These are phyloP conservation scores for Neurospora discreta DNA, from an alignment of 495 filamentous ascomycete species.

Conservation along the genomic window DNA sequence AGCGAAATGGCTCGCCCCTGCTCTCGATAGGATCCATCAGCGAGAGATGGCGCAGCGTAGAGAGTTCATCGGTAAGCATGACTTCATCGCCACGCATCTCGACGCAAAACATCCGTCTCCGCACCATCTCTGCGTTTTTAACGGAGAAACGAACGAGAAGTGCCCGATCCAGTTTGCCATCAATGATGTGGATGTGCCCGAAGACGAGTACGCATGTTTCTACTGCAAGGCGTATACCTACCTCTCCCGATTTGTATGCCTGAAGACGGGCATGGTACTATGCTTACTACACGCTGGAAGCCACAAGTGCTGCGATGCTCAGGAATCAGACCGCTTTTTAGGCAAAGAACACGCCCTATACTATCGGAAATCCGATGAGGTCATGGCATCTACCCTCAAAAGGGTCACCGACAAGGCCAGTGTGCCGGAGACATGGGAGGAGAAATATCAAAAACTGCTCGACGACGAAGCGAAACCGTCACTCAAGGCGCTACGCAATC, in stretches of 20 bases:
- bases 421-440: conserved; percentile 79
- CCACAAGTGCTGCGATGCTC: conserved; percentile 65
- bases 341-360: conserved; percentile 56
- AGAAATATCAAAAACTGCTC: conserved; percentile 76
- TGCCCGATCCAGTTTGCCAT: conserved; percentile 37
- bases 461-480: conserved; percentile 74
- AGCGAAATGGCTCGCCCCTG: conserved; percentile 86
- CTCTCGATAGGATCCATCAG: conserved; percentile 61
- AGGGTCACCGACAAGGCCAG: conserved; percentile 79
- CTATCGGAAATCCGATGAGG: conserved; percentile 66
- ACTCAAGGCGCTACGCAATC: conserved; percentile 71
- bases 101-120: conserved; percentile 29
- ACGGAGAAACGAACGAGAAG: conserved; percentile 24
- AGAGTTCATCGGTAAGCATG: conserved; percentile 55
- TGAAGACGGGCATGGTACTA: conserved; percentile 61
- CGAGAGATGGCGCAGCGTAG: conserved; percentile 61
- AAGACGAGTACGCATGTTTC: conserved; percentile 82
- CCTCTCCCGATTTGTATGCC: conserved; percentile 80
- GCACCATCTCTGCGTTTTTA: conserved; percentile 31
- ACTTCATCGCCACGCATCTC: conserved; percentile 38
- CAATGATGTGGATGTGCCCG: conserved; percentile 64
- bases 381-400: conserved; percentile 50
- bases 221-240: conserved; percentile 91
- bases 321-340: conserved; percentile 46
- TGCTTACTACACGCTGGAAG: conserved; percentile 70